Percentiles rank a stretch among this genome's conserved stretches.
These are phyloP conservation scores for Gleditsia sinensis DNA, from an alignment of 306 rosid species.

Conservation along the genomic window DNA sequence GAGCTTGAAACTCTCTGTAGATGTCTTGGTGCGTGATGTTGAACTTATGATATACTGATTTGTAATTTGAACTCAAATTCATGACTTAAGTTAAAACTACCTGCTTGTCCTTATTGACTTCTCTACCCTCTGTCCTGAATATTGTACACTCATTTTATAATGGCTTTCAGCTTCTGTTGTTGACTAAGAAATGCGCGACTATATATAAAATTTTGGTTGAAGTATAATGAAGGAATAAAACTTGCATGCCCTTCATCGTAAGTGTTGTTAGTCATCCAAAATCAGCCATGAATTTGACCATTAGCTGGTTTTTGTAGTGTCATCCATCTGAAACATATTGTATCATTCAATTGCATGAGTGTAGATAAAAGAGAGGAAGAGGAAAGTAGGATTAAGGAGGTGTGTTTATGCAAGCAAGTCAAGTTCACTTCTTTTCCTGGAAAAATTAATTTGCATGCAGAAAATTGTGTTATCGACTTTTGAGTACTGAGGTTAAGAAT, in stretches of 20 bases:
- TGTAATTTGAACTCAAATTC: conserved; percentile 6
- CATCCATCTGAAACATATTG: conserved; percentile 28
- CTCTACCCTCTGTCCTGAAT: conserved; percentile 8
- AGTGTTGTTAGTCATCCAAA: not conserved
- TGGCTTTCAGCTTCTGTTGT: conserved; percentile 27
- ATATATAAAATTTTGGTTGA: not conserved
- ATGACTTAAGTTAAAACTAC: conserved; percentile 3
- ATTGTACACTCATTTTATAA: conserved; percentile 7
- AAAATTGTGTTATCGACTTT: conserved; percentile 15
- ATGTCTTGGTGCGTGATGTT: conserved; percentile 83
- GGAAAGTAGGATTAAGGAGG: not conserved
- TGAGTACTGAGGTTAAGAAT: not conserved
- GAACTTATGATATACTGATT: conserved; percentile 22
- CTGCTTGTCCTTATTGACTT: conserved; percentile 5
- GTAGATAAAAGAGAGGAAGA: conserved; percentile 13
- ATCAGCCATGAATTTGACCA: conserved; percentile 11
- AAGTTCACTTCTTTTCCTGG: conserved; percentile 28
- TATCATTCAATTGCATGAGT: not conserved
- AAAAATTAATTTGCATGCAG: conserved; percentile 11
- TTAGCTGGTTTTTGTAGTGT: conserved; percentile 10
- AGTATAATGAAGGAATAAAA: conserved; percentile 4
- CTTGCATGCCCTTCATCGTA: conserved; percentile 20
- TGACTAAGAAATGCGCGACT: conserved; percentile 21
- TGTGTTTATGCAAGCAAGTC: conserved; percentile 4
- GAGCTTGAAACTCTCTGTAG: conserved; percentile 92